These are phyloP conservation scores for Mucor piriformis DNA, from an alignment of 371 early-diverging fungal species.

Conservation along the genomic window DNA sequence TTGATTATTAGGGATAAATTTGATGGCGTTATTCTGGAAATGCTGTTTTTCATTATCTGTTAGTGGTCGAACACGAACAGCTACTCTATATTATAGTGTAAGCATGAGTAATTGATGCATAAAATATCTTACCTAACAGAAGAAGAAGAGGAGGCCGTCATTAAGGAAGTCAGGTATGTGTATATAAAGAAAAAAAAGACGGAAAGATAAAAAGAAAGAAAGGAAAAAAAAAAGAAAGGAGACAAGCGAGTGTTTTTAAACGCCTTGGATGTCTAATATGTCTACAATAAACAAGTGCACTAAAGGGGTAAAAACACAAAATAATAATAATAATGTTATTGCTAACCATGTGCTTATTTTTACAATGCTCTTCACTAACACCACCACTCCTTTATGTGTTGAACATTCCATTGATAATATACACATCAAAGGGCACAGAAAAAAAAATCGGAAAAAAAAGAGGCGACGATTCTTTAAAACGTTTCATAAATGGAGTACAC, in stretches of 20 bases:
- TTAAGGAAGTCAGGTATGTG: neutral
- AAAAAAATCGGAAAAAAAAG: neutral
- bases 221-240: slow-evolving; percentile 6
- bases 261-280: slow-evolving; percentile 1
- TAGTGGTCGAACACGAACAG: slow-evolving; percentile 76
- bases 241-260: slow-evolving; percentile 5
- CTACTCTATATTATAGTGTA: slow-evolving; percentile 53
- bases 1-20: slow-evolving; percentile 56
- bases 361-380: neutral
- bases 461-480: neutral
- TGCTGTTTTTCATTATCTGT: slow-evolving; percentile 73
- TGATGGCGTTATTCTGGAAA: slow-evolving; percentile 62
- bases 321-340: neutral
- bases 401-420: neutral
- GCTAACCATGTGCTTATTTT: neutral
- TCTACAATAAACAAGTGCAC: neutral
- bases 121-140: slow-evolving; percentile 22
- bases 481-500: slow-evolving; percentile 5
- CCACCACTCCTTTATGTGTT: neutral
- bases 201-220: slow-evolving; percentile 5
- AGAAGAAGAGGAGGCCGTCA: slow-evolving; percentile 18
- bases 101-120: neutral
- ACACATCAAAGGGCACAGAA: neutral
- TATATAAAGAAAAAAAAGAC: slow-evolving; percentile 4
- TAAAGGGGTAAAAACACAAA: slow-evolving; percentile 1